Conservation (phyloP, 2,329 filamentous ascomycete genomes). For the Tothia fuscella region DNA sequence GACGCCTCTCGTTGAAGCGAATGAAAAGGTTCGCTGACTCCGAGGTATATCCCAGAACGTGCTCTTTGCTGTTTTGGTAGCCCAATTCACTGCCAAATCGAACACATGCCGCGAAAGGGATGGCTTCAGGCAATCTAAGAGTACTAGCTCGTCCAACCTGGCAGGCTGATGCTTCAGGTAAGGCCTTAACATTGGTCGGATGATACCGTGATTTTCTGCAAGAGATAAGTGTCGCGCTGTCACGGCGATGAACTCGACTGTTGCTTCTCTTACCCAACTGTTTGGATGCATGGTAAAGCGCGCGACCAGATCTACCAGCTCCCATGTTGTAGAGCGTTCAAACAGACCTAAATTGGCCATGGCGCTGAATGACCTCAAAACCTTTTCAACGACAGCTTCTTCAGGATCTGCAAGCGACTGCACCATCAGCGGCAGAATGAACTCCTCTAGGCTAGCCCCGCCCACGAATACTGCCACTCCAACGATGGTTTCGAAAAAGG, state of each 20-base stretch:
- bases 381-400: constrained; percentile 86
- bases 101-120: constrained; percentile 70
- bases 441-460: constrained; percentile 80
- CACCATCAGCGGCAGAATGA: constrained; percentile 89
- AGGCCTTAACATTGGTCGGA: constrained; percentile 66
- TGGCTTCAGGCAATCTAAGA: constrained; percentile 74
- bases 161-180: constrained; percentile 67
- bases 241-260: constrained; percentile 69
- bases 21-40: constrained; percentile 57
- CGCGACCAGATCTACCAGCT: constrained; percentile 70
- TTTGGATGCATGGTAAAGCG: constrained; percentile 91
- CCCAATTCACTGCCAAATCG: constrained; percentile 80
- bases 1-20: constrained; percentile 45
- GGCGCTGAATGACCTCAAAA: constrained; percentile 74
- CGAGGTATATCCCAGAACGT: constrained; percentile 76
- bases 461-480: constrained; percentile 87
- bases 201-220: constrained; percentile 73
- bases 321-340: constrained; percentile 73
- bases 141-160: constrained; percentile 55
- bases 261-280: constrained; percentile 85
- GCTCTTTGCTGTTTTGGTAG: constrained; percentile 65
- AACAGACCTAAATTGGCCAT: constrained; percentile 82
- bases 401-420: constrained; percentile 88
- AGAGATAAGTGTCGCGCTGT: constrained; percentile 62
- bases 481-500: constrained; percentile 91